Percentiles rank a stretch among this genome's conserved stretches.
phyloP scores from a whole-genome alignment of 2,329 filamentous ascomycete species.

The Nemania sp. region DNA sequence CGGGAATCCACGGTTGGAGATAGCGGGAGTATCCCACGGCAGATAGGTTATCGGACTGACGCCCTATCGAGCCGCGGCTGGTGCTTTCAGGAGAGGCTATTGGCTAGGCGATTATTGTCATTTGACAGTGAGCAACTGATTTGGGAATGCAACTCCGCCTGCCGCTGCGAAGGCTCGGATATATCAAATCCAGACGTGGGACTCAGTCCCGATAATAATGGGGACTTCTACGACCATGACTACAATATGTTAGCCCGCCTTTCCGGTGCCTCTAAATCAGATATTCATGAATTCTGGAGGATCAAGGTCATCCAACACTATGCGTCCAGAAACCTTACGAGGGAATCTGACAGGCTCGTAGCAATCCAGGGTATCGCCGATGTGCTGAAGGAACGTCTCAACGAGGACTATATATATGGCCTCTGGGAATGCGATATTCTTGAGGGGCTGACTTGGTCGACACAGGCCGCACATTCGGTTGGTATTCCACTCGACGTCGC shows the following conservation, averaged over 20 bases:
- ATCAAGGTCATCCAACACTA: constrained; percentile 8
- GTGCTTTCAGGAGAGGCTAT: constrained; percentile 5
- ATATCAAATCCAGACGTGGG: background rate
- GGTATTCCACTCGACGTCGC: constrained; percentile 2
- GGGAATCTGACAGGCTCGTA: background rate
- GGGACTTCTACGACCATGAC: constrained; percentile 3
- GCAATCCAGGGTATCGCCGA: constrained; percentile 5
- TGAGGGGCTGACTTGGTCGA: constrained; percentile 8
- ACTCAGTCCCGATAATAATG: background rate
- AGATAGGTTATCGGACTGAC: background rate
- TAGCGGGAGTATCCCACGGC: constrained; percentile 7
- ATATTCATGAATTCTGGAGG: background rate
- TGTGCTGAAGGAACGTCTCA: background rate
- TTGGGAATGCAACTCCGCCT: constrained; percentile 10
- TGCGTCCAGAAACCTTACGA: constrained; percentile 10
- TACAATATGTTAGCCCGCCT: constrained; percentile 8
- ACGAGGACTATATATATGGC: constrained; percentile 2
- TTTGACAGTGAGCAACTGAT: constrained; percentile 10
- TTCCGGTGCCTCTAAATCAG: constrained; percentile 1
- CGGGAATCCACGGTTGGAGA: constrained; percentile 6
- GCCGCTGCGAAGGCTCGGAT: constrained; percentile 11
- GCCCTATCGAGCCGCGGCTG: background rate
- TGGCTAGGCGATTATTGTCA: constrained; percentile 5
- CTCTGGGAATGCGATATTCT: constrained; percentile 2
- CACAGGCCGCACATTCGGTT: background rate